Conservation (phyloP, 495 filamentous ascomycete species). For the Annulohypoxylon maeteangense region DNA sequence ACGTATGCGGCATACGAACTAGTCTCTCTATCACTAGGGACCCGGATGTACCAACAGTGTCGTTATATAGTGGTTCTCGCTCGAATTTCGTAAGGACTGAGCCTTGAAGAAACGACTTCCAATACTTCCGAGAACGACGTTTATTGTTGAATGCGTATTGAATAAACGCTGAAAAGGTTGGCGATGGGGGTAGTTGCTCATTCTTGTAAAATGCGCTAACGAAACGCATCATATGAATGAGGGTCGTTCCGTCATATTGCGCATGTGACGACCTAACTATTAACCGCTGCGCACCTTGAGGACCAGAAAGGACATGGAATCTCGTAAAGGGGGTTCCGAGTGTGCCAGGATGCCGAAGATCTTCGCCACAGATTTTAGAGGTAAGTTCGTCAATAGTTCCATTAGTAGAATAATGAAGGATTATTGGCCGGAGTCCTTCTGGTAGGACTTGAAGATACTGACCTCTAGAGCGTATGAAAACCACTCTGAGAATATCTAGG, state of each 20-base stretch:
- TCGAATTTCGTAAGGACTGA: not conserved
- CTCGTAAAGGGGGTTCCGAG: not conserved
- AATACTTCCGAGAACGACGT: not conserved
- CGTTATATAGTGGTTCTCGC: not conserved
- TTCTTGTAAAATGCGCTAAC: not conserved
- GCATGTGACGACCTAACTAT: constrained; percentile 1
- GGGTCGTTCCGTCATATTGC: not conserved
- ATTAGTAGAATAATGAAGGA: not conserved
- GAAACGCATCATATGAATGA: not conserved
- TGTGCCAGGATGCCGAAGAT: not conserved
- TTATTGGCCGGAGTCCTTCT: not conserved
- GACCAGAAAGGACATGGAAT: not conserved
- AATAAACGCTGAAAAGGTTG: not conserved
- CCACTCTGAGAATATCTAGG: not conserved
- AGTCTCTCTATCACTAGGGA: not conserved
- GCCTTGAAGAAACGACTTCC: not conserved
- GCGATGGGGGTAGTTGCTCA: not conserved
- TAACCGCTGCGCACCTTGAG: not conserved
- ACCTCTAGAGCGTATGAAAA: not conserved
- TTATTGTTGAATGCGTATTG: not conserved
- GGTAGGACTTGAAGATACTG: constrained; percentile 3
- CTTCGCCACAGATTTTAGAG: not conserved
- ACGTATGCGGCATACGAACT: not conserved
- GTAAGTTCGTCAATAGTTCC: not conserved
- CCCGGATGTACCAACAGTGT: not conserved